A percentile compares a stretch with the other conserved stretches of the same genome.
Evolutionary conservation across 345 rosid species (phyloP).

Genomic region (Moringa oleifera): DNA sequence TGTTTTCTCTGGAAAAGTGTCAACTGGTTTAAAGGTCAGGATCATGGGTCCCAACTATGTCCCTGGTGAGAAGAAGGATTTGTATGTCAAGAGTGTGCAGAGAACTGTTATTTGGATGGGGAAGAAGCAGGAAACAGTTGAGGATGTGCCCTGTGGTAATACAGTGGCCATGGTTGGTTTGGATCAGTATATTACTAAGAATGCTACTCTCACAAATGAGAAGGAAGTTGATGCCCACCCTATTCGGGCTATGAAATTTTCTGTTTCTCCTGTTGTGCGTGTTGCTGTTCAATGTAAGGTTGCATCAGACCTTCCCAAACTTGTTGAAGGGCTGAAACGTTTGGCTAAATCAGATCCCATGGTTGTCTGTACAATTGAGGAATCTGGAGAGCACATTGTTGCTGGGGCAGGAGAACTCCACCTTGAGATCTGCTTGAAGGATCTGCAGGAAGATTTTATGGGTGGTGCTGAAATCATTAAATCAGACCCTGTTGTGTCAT

Average conservation of each 20-base stretch:
- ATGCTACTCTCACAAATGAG: slow-evolving; percentile 70
- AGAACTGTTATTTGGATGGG: slow-evolving; percentile 90
- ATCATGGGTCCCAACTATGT: slow-evolving; percentile 79
- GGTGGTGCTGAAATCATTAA: slow-evolving; percentile 63
- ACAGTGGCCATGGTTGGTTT: slow-evolving; percentile 74
- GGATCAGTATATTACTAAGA: slow-evolving; percentile 69
- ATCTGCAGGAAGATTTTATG: slow-evolving; percentile 67
- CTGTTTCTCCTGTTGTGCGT: slow-evolving; percentile 76
- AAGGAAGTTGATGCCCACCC: slow-evolving; percentile 79
- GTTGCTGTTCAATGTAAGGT: slow-evolving; percentile 80
- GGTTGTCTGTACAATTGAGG: slow-evolving; percentile 68
- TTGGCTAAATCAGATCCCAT: slow-evolving; percentile 79
- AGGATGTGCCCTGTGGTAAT: slow-evolving; percentile 81
- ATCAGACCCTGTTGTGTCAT: slow-evolving; percentile 69
- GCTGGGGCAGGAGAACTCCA: slow-evolving; percentile 84
- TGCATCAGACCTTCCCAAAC: slow-evolving; percentile 73
- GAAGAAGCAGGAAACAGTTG: slow-evolving; percentile 71
- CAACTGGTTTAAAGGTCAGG: slow-evolving; percentile 67
- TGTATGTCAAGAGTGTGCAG: slow-evolving; percentile 28
- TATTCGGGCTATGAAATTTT: slow-evolving; percentile 77
- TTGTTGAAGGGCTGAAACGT: slow-evolving; percentile 72
- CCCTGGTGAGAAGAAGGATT: slow-evolving; percentile 71
- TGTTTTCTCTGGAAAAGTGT: slow-evolving; percentile 59
- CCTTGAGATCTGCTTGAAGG: slow-evolving; percentile 67
- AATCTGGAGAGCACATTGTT: slow-evolving; percentile 74